Conservation (phyloP, 2,329 filamentous ascomycete species). For the Pseudogymnoascus sp. region DNA sequence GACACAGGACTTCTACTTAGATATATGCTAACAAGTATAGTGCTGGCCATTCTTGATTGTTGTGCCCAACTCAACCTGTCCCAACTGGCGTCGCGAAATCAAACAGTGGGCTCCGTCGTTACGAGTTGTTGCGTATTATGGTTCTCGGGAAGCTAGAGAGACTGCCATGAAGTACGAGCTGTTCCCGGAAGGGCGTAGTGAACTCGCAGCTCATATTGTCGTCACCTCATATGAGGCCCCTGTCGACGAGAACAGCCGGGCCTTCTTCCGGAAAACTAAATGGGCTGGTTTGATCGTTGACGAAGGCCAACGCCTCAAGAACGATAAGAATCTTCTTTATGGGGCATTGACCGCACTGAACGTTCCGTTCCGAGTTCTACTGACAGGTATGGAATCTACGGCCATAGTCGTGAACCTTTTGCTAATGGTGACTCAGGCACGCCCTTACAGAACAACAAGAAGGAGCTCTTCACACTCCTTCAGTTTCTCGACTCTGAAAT, state of each 20-base stretch:
- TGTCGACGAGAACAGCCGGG: constrained; percentile 58
- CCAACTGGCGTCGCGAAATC: constrained; percentile 97
- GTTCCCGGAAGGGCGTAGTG: constrained; percentile 56
- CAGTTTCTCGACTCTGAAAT: constrained; percentile 75
- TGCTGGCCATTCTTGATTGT: constrained; percentile 92
- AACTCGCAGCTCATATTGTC: constrained; percentile 81
- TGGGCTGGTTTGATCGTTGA: constrained; percentile 91
- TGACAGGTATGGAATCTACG: constrained; percentile 48
- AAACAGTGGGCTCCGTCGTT: constrained; percentile 84
- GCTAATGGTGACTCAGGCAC: constrained; percentile 42
- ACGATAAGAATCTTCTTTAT: constrained; percentile 79
- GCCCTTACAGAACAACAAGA: constrained; percentile 88
- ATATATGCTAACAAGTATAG: constrained; percentile 34
- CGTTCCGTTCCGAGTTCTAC: constrained; percentile 72
- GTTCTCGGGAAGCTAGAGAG: constrained; percentile 62
- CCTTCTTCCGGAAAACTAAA: constrained; percentile 58
- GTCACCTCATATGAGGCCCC: constrained; percentile 93
- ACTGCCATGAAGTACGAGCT: constrained; percentile 78
- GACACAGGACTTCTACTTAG: constrained; percentile 22
- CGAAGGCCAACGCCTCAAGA: constrained; percentile 92
- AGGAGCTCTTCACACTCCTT: constrained; percentile 91
- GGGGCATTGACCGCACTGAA: constrained; percentile 61
- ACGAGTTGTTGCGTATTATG: constrained; percentile 88
- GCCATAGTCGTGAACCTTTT: background rate
- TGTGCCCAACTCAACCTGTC: constrained; percentile 87